These are phyloP conservation scores for Talaromyces stipitatus DNA, from an alignment of 495 filamentous ascomycete species.

Conservation along the genomic window DNA sequence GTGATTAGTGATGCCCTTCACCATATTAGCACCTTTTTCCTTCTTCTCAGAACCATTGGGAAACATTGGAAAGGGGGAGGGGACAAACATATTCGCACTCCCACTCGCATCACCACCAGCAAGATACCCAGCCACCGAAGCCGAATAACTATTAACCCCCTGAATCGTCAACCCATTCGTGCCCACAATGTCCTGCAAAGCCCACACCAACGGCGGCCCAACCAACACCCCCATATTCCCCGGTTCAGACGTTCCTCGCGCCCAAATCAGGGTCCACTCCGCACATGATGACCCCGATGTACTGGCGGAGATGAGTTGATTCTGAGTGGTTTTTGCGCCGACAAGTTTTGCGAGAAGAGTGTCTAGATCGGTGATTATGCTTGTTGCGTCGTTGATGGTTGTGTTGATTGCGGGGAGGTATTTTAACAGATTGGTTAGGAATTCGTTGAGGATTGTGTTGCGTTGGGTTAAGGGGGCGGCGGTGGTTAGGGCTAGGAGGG, in stretches of 20 bases:
- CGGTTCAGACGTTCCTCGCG: slow-evolving; percentile 30
- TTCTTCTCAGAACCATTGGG: neutral
- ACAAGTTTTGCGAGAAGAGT: neutral
- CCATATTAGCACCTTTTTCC: too few relatives aligned
- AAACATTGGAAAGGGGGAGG: neutral
- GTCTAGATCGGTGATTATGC: neutral
- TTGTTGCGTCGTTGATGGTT: neutral
- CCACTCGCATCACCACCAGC: slow-evolving; percentile 25
- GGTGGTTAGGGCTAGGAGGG: neutral
- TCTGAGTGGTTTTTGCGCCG: slow-evolving; percentile 15
- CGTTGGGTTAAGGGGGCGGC: neutral
- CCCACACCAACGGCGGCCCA: slow-evolving; percentile 23
- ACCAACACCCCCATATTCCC: slow-evolving; percentile 26
- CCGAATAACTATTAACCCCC: slow-evolving; percentile 29
- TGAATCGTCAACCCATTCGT: slow-evolving; percentile 25
- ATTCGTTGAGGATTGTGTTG: slow-evolving; percentile 6
- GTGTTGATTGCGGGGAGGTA: neutral
- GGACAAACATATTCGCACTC: slow-evolving; percentile 14
- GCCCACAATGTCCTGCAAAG: slow-evolving; percentile 18
- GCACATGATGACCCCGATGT: slow-evolving; percentile 17
- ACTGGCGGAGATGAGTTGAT: slow-evolving; percentile 15
- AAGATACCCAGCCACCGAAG: slow-evolving; percentile 25
- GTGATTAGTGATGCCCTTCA: slow-evolving; percentile 10
- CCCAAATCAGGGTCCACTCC: slow-evolving; percentile 32
- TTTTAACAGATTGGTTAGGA: slow-evolving; percentile 1